Conservation (phyloP, 208 protist genomes). For the Wallacemonas collosoma region DNA sequence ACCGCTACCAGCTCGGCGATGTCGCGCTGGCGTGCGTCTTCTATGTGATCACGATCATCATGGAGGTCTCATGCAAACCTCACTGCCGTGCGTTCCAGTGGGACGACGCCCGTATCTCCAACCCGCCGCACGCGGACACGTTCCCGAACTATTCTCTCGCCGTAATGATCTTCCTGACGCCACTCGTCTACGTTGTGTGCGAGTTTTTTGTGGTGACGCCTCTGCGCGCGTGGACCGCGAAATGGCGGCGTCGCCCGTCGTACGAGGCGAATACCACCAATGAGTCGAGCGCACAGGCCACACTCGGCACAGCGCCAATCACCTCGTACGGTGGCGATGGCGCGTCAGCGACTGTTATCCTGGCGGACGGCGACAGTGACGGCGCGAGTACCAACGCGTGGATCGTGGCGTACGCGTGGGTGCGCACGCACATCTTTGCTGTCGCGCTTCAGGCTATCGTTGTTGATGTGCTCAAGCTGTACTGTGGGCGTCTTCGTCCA, state of each 20-base stretch:
- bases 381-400: background rate
- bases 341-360: background rate
- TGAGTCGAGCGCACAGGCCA: background rate
- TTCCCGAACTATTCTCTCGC: constrained; percentile 69
- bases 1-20: constrained; percentile 53
- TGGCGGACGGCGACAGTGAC: background rate
- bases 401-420: constrained; percentile 46
- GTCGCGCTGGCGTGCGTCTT: constrained; percentile 32
- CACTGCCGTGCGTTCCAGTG: constrained; percentile 77
- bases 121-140: constrained; percentile 45
- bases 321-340: constrained; percentile 8
- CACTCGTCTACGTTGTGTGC: constrained; percentile 46
- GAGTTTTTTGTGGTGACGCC: constrained; percentile 33
- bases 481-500: constrained; percentile 90
- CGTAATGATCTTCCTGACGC: constrained; percentile 36
- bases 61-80: constrained; percentile 17
- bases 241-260: constrained; percentile 23
- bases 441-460: constrained; percentile 38
- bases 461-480: constrained; percentile 60
- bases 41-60: constrained; percentile 19
- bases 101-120: constrained; percentile 66
- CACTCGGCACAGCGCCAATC: no score
- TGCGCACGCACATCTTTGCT: constrained; percentile 55
- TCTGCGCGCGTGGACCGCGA: constrained; percentile 35
- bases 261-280: background rate